phyloP scores from a whole-genome alignment of 352 stramenopile genomes.

The Plasmopara viticola region DNA sequence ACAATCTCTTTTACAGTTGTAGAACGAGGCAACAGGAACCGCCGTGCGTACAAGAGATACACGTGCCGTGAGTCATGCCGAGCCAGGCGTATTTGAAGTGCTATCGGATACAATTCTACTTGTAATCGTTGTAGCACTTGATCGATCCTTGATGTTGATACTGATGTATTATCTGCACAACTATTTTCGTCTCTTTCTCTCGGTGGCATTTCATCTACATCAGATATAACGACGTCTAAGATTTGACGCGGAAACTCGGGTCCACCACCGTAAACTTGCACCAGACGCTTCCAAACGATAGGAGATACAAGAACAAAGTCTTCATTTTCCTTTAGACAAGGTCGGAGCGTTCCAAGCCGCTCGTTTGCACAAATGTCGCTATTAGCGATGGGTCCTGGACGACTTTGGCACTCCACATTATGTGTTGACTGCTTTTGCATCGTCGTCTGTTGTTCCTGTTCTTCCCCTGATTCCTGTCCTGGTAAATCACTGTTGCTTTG shows the following conservation, averaged over 20 bases:
- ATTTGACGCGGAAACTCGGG: constrained; percentile 51
- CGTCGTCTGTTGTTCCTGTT: constrained; percentile 8
- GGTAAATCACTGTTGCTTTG: constrained; percentile 3
- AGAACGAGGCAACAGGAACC: constrained; percentile 31
- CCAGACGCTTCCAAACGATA: constrained; percentile 44
- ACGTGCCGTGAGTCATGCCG: constrained; percentile 49
- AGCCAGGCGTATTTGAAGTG: constrained; percentile 47
- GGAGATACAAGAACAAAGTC: constrained; percentile 47
- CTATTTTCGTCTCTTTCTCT: too few species aligned
- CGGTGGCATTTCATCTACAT: constrained; percentile 5
- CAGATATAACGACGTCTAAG: constrained; percentile 7
- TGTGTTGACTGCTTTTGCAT: constrained; percentile 6
- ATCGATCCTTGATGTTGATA: too few species aligned
- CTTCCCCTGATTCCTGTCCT: constrained; percentile 20
- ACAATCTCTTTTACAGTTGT: constrained; percentile 57
- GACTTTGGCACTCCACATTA: constrained; percentile 10
- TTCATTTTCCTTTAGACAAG: constrained; percentile 19
- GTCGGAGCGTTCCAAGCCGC: constrained; percentile 33
- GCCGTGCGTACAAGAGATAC: constrained; percentile 49
- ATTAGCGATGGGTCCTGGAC: constrained; percentile 43
- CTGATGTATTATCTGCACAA: too few species aligned
- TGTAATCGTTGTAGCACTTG: constrained; percentile 16
- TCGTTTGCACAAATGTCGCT: constrained; percentile 33
- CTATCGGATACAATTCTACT: constrained; percentile 53
- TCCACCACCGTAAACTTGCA: constrained; percentile 48